Conservation (phyloP, 257 asterid species). For the Ilex aquifolium region DNA sequence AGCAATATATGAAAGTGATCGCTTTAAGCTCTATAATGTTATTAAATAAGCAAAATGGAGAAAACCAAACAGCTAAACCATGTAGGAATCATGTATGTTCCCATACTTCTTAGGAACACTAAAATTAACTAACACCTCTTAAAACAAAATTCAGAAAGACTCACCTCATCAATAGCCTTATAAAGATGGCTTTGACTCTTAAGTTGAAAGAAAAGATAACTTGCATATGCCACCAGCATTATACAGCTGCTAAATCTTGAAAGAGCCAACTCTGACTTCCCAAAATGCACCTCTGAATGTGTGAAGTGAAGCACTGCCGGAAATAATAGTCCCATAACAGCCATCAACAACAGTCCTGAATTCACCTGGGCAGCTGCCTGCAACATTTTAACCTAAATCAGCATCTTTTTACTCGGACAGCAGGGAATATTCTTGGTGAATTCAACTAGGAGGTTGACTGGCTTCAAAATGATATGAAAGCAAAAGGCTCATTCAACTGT, state of each 20-base stretch:
- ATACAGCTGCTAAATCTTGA: slow-evolving; percentile 95
- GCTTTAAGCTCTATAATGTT: too few relatives aligned
- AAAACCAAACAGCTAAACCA: too few relatives aligned
- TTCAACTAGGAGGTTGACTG: neutral
- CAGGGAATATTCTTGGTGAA: neutral
- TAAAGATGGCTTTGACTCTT: slow-evolving; percentile 60
- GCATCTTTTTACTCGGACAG: slow-evolving; percentile 11
- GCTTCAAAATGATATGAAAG: slow-evolving; percentile 9
- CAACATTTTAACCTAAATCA: slow-evolving; percentile 30
- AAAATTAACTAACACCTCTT: neutral
- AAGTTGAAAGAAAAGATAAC: slow-evolving; percentile 93
- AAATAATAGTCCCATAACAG: slow-evolving; percentile 88
- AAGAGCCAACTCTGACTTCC: slow-evolving; percentile 82
- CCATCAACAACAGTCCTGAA: slow-evolving; percentile 93
- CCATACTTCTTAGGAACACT: neutral
- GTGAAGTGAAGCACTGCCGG: slow-evolving; percentile 96
- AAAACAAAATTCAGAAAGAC: slow-evolving; percentile 6
- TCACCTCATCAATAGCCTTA: slow-evolving; percentile 56
- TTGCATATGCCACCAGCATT: slow-evolving; percentile 87
- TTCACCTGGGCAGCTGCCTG: slow-evolving; percentile 87
- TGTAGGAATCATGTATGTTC: too few relatives aligned
- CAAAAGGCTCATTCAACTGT: slow-evolving; percentile 7
- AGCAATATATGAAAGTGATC: too few relatives aligned
- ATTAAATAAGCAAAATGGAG: too few relatives aligned
- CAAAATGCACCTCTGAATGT: slow-evolving; percentile 79